Percentiles rank a stretch among this genome's conserved stretches.
These are phyloP conservation scores for Combretum micranthum DNA, from an alignment of 345 rosid genomes.

Conservation along the genomic window DNA sequence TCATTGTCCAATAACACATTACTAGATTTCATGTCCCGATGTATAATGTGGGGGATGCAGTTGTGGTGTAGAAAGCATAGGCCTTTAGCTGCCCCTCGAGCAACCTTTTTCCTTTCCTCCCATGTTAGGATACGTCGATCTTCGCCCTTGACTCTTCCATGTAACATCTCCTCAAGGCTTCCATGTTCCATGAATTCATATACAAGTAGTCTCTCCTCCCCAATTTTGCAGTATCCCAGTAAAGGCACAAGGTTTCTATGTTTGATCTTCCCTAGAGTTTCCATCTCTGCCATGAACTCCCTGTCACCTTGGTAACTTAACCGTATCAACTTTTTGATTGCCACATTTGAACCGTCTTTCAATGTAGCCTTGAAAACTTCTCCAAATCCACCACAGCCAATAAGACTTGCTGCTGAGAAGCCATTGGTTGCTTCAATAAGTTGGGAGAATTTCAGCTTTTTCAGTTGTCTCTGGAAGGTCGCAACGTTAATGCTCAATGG, in stretches of 20 bases:
- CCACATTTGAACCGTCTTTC: conserved; percentile 6
- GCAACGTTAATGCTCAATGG: conserved; percentile 1
- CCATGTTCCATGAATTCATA: conserved; percentile 10
- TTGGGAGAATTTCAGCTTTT: neutral
- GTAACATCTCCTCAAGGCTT: conserved; percentile 12
- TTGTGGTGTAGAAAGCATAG: conserved; percentile 11
- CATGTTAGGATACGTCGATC: conserved; percentile 6
- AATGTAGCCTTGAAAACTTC: conserved; percentile 10
- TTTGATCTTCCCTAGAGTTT: conserved; percentile 9
- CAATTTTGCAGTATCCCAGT: conserved; percentile 8
- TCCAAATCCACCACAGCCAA: conserved; percentile 12
- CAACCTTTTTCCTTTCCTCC: conserved; percentile 11
- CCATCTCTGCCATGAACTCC: conserved; percentile 13
- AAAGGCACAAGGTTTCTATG: conserved; percentile 10
- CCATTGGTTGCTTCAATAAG: conserved; percentile 7
- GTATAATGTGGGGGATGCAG: conserved; percentile 14
- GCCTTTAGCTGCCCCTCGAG: conserved; percentile 11
- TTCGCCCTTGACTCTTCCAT: conserved; percentile 8
- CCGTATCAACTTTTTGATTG: conserved; percentile 9
- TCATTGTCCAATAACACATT: conserved; percentile 7
- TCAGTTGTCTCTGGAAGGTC: neutral
- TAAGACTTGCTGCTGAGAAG: conserved; percentile 10
- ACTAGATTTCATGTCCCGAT: conserved; percentile 14
- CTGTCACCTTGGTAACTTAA: conserved; percentile 10
- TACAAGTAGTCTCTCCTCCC: conserved; percentile 11